A percentile compares a stretch with the other conserved stretches of the same genome.
Evolutionary conservation across 257 asterid species (phyloP).

Genomic region (Petunia axillaris): DNA sequence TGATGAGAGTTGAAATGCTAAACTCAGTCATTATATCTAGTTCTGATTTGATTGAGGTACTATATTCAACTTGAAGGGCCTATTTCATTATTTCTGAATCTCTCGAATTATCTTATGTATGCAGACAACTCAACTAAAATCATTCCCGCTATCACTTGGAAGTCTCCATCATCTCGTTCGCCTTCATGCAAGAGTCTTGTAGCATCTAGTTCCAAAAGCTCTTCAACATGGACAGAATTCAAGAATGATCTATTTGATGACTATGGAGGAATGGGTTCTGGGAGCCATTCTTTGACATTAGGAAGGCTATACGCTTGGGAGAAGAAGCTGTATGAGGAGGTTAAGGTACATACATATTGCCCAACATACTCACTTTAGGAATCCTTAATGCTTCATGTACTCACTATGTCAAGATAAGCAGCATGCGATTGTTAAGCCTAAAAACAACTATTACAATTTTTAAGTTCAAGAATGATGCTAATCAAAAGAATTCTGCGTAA

Average conservation of each 20-base stretch:
- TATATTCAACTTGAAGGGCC: neutral
- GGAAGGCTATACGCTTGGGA: conserved; percentile 97
- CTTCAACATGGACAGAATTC: conserved; percentile 79
- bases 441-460: neutral
- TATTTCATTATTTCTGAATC: neutral
- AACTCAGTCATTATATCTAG: neutral
- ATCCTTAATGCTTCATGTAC: neutral
- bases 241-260: conserved; percentile 79
- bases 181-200: conserved; percentile 71
- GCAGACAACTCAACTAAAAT: conserved; percentile 82
- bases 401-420: neutral
- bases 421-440: neutral
- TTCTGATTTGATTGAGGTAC: neutral
- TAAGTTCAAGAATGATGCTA: too few species aligned
- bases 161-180: conserved; percentile 52
- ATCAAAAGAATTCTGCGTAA: too few species aligned
- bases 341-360: conserved; percentile 57
- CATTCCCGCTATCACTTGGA: conserved; percentile 69
- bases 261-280: conserved; percentile 86
- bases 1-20: neutral
- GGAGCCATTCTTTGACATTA: conserved; percentile 85
- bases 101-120: conserved; percentile 28
- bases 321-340: conserved; percentile 85
- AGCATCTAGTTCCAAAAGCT: conserved; percentile 67
- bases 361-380: neutral